Base-by-base conservation (phyloP, 768 basidiomycete genomes). In the Cystoderma amianthinum region DNA sequence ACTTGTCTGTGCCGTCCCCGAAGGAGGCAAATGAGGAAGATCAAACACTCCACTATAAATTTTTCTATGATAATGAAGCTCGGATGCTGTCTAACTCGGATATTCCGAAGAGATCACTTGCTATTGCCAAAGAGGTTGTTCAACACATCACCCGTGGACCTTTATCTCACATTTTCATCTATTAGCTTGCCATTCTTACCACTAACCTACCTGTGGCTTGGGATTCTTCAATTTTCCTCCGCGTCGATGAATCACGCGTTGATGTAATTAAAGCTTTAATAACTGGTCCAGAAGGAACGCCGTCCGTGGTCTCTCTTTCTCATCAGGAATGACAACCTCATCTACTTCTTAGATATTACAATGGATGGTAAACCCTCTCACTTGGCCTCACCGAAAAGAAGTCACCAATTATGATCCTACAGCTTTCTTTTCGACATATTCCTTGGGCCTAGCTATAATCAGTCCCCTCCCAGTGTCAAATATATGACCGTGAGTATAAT, bases 131-230 rank as follows among this genome's bases (percentile, higher is more conserved):
- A 64, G 92, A 95, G 76, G 86, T 85, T 44, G 48, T 54, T 43
- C 23, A 17, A 19, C 12, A 17, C 5, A 5, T 18, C 21, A 33
- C 18, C 12, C 39, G 15, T 21, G 42, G 19, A 12, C 23, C 47
- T 13, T 36, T 20, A 12, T 11, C 32, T n/a, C 6, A 22, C 40
- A 37, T 37, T 38, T 49, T 46, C 22, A 42, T 39, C 45, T 45
- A n/a, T 21, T 30, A 92, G 90, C 80, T 96, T 45, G 92, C 94
- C 2, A 89, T 94, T 28, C 72, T 97, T 39, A 92, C 92, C 2
- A 93, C 91, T 9, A 94, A 92, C 56, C 68, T 97, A 18, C 94
- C 94, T n/a, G 83, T 91, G 11, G 84, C 89, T 4, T 96, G 91
- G 88, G 81, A 91, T 53, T 95, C 93, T 3, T 94, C 90, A 1